Evolutionary conservation across 768 basidiomycete genomes (phyloP), one percentile per base, ranked within the genome.

Genomic region (Termitomyces sp.): DNA sequence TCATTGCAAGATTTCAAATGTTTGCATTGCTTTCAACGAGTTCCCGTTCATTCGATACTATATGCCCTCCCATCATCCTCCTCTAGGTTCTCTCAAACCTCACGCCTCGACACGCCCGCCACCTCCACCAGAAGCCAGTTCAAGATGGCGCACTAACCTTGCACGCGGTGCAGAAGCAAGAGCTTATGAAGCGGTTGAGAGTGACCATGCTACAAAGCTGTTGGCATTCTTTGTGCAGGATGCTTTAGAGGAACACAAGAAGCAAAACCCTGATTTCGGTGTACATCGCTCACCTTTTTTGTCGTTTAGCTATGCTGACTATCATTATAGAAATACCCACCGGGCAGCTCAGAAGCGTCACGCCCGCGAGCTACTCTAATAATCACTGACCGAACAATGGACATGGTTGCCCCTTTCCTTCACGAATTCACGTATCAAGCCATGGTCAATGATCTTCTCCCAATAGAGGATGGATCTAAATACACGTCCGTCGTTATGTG

Each of bases 371-470:
- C 84, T 4, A 91, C 93, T 15, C 77, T 98, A 43, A 82, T 98
- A 69, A 89, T 99, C 62, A 96, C 95, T 5, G 97, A 99, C 74
- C 87, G 97, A n/a, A 84, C 95, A 4, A 94, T 99, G 89, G 97
- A 99, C 73, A 87, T 88, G 67, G 70, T 91, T 31, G 89, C 94
- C 2, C 97, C 97, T 1, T 84, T 98, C 62, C 71, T 97, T 40
- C 97, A 99, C 71, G 97, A 98, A 70, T 99, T 99, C 71, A 98
- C 96, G 25, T 99, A 98, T 73, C 97, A 98, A 74, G 96, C 97
- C 0, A 99, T 99, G 97, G 91, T 90, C 53, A 94, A 95, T 67
- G 97, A 99, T 73, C 74, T 99, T 20, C 81, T 99, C 5, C 89
- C 88, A 17, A 92, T 99, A 56, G 84, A 94, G 59, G 86, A 93